Evolutionary conservation across 1,284 basidiomycete genomes (phyloP), one percentile per base, ranked within the genome.

Genomic region (Ustilago cynodontis): DNA sequence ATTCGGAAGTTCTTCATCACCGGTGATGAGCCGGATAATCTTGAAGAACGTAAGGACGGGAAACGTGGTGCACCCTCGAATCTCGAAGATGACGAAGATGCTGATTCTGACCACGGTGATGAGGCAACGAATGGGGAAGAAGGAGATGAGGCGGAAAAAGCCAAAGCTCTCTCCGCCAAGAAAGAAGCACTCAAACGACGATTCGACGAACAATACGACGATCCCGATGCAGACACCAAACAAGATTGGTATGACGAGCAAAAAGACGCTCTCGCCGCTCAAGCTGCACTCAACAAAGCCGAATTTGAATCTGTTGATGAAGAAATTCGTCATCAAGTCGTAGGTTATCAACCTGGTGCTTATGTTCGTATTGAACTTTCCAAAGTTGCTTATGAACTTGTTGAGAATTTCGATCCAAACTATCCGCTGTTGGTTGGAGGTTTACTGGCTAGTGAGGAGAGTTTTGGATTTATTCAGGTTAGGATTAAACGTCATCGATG

Each of bases 171-270:
- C 31, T 91, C 92, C 6, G 90, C 90, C 47, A 98, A 97, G 88
- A 98, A 98, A 87, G 94, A 93, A 79, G 91, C 90, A 1, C 89
- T 98, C 65, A 98, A 98, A 86, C 91, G 92, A 77, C 96, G 96
- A 86, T 98, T 98, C 85, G 94, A 99, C 87, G 93, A 95, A 83
- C 93, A 97, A 86, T 98, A 98, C 86, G 95, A 98, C 85, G 94
- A 95, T 82, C 93, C 93, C 1, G 92, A 93, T 67, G 70, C 71
- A 0, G 77, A 69, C 18, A 52, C 68, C 13, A 68, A 74, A 18
- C 77, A 82, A 33, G 81, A 83, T 55, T 86, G 83, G 83, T 86
- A 86, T 64, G 84, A 85, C 20, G 79, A 93, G 85, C 92, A 94
- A 86, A 99, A 98, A 88, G 93, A 93, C 31, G 94, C 95, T 82